Conservation (phyloP, 169 alveolate genomes). For the Theileria parva region DNA sequence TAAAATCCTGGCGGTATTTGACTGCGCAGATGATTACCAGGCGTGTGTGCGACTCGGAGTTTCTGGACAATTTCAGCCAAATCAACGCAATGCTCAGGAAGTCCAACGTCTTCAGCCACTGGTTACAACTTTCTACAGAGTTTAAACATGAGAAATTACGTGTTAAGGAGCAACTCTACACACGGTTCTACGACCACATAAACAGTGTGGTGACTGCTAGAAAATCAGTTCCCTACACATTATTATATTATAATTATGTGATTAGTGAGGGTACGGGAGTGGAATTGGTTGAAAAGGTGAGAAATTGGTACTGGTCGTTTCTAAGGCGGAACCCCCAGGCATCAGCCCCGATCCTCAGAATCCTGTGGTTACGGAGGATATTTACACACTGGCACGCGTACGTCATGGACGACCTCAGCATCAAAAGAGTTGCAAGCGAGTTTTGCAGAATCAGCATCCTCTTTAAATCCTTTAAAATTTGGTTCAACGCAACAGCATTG, state of each 20-base stretch:
- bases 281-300: neutral
- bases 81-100: neutral
- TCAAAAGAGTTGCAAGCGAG: neutral
- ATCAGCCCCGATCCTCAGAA: neutral
- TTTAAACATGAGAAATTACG: neutral
- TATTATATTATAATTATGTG: neutral
- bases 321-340: neutral
- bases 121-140: neutral
- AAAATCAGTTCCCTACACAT: neutral
- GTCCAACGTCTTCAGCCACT: neutral
- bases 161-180: neutral
- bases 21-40: neutral
- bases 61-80: neutral
- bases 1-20: neutral
- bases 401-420: neutral
- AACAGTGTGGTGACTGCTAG: neutral
- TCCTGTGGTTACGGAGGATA: neutral
- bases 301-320: neutral
- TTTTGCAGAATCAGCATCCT: slow-evolving; percentile 3
- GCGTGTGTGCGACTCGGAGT: neutral
- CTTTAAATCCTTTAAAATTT: neutral
- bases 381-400: neutral
- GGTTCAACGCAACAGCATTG: neutral
- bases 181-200: neutral
- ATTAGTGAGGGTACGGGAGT: neutral